These are phyloP conservation scores for Aureobasidium sp. DNA, from an alignment of 2,329 filamentous ascomycete genomes.

Conservation along the genomic window DNA sequence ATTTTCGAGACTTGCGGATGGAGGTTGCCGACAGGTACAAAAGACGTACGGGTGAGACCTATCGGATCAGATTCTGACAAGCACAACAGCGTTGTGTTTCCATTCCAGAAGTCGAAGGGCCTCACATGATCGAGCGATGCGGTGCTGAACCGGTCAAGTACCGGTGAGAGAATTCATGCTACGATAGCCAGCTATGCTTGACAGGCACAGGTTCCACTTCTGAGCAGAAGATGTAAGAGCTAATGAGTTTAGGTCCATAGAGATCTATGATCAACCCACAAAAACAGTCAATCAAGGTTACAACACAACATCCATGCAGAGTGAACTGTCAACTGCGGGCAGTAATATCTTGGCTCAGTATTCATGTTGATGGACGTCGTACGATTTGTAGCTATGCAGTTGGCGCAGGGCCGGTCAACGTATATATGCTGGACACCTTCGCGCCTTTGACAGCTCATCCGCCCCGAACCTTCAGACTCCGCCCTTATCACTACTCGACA, in stretches of 20 bases:
- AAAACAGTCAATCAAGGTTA: not conserved
- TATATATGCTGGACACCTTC: not conserved
- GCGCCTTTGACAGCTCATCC: not conserved
- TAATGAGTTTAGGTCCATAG: not conserved
- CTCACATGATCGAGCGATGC: not conserved
- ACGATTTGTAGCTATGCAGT: not conserved
- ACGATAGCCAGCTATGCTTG: not conserved
- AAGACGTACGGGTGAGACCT: not conserved
- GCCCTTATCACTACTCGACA: not conserved
- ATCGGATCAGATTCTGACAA: slow-evolving; percentile 1
- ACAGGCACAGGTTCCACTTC: not conserved
- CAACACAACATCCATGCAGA: not conserved
- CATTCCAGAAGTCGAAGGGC: slow-evolving; percentile 1
- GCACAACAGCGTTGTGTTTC: slow-evolving; percentile 1
- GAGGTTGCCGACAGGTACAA: not conserved
- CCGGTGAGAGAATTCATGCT: not conserved
- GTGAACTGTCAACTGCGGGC: no score
- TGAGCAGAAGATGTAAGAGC: not conserved
- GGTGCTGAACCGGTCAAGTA: not conserved
- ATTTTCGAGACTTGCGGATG: not conserved
- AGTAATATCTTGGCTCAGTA: not conserved
- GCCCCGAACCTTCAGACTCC: not conserved
- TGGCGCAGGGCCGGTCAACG: not conserved
- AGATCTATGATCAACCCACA: not conserved
- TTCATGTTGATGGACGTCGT: not conserved